A percentile compares a stretch with the other conserved stretches of the same genome.
Conservation (phyloP, 306 rosid genomes). For the Sesbania bispinosa region DNA sequence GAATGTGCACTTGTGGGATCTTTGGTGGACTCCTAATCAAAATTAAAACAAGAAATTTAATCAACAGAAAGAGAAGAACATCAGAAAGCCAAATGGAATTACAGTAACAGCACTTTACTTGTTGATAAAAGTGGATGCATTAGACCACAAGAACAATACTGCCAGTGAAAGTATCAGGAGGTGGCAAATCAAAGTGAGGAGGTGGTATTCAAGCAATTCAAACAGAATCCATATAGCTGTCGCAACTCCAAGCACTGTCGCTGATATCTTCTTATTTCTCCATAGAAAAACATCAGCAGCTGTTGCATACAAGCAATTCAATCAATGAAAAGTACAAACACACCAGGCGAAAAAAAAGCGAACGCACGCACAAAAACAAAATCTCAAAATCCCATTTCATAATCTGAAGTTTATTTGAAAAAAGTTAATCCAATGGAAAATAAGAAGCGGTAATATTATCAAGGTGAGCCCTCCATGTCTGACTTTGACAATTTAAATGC, state of each 20-base stretch:
- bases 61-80: not conserved
- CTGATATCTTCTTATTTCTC: conserved; percentile 90
- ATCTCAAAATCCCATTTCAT: not conserved
- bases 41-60: conserved; percentile 6
- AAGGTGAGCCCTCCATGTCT: not conserved
- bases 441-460: not conserved
- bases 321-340: not conserved
- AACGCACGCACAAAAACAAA: not conserved
- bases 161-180: conserved; percentile 55
- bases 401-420: not conserved
- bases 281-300: conserved; percentile 94
- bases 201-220: conserved; percentile 71
- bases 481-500: not conserved
- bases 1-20: conserved; percentile 76
- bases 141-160: conserved; percentile 78
- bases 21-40: conserved; percentile 61
- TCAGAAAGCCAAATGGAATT: not conserved
- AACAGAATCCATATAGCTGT: conserved; percentile 82
- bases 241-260: conserved; percentile 58
- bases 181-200: conserved; percentile 73
- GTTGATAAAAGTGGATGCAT: conserved; percentile 72
- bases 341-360: not conserved
- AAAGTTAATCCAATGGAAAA: not conserved
- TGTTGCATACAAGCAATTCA: conserved; percentile 37
- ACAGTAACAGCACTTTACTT: conserved; percentile 44